Percentiles rank a stretch among this genome's conserved stretches.
Conservation (phyloP, 1,284 basidiomycete genomes). For the Wolfiporia cocos region DNA sequence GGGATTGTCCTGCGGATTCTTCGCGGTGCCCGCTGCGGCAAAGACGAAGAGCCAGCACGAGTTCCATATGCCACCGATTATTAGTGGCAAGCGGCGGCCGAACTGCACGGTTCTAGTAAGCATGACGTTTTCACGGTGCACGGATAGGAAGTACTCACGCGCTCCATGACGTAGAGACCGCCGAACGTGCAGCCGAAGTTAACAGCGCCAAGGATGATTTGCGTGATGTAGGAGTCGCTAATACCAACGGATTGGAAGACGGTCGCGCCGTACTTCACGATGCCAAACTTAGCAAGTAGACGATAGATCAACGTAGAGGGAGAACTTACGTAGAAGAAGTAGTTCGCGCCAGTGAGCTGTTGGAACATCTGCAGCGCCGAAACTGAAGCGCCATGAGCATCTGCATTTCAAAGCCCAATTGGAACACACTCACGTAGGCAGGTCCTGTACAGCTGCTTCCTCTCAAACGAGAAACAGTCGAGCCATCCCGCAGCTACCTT, state of each 20-base stretch:
- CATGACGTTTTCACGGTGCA: too few species aligned
- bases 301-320: background rate
- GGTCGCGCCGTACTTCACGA: conserved; percentile 50
- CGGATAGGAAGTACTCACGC: conserved; percentile 37
- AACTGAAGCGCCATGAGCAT: conserved; percentile 22
- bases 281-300: background rate
- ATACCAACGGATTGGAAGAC: conserved; percentile 69
- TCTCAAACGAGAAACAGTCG: conserved; percentile 49
- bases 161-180: conserved; percentile 66
- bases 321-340: conserved; percentile 50
- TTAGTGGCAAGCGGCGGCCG: conserved; percentile 57
- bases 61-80: conserved; percentile 71
- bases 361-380: conserved; percentile 70
- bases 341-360: conserved; percentile 71
- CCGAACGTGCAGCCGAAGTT: conserved; percentile 68
- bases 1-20: conserved; percentile 42
- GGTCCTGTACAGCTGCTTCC: conserved; percentile 58
- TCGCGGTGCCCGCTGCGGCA: conserved; percentile 67
- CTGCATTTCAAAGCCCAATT: background rate
- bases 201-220: conserved; percentile 67
- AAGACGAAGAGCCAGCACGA: conserved; percentile 74
- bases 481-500: conserved; percentile 46
- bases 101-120: too few species aligned
- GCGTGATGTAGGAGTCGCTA: conserved; percentile 60
- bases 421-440: conserved; percentile 34